Base-by-base conservation (phyloP, 768 basidiomycete genomes). In the Mycena galopus region DNA sequence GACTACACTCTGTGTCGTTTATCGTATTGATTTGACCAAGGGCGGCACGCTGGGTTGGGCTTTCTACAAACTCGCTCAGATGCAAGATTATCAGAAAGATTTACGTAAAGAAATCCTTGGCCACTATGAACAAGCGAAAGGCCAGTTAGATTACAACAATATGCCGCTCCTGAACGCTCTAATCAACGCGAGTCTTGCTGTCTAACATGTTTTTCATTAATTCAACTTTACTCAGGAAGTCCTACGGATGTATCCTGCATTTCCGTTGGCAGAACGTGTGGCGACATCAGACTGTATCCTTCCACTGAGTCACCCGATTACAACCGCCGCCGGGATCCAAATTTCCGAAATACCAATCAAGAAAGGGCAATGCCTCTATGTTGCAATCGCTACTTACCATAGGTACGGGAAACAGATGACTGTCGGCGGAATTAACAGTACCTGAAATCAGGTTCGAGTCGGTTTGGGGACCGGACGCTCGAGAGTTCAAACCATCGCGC, bases 381-480 rank as follows among this genome's bases (percentile, higher is more conserved):
- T 75, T 29, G 74, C 74, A 5, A 75, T 71, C 35, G 71, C 65
- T 4, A 55, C 71, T 21, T 72, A 68, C 47, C 65, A 75, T 33
- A 42, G 71, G 71, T 72, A 27, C 17, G 23, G 1, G 9, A 7
- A 6, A 27, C 11, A 25, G 50, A 4, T 42, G 35, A 19, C 3
- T 17, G 14, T 12, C 17, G 35, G 35, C 35, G 35, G 14, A 14
- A 7, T 23, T 37, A 16, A 17, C 23, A 11, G 14, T 17, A 0
- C 11, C 23, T 44, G 42, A 21, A 37, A 37, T 37, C 6, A 71
- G 73, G 23, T 25, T 74, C 16, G 17, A 5, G 1, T 64, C 71
- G 29, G 50, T 75, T 17, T 75, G 74, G 74, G 74, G 74, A 12
- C 37, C 53, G 7, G 78, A 80, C 59, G 77, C 78, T 14, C 53